These are phyloP conservation scores for Dictyostelium intermedium DNA, from an alignment of 78 protist species.

Conservation along the genomic window DNA sequence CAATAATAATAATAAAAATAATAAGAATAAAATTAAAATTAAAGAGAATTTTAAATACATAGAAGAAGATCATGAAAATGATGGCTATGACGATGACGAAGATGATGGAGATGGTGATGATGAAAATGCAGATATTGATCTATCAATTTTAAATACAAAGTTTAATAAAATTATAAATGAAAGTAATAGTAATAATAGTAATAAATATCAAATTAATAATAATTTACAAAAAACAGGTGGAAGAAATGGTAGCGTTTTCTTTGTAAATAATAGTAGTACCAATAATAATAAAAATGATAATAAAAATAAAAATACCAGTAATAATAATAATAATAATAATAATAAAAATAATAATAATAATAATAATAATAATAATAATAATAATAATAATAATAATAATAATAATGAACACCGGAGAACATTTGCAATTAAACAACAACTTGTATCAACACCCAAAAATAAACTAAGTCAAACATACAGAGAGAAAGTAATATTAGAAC, in stretches of 20 bases:
- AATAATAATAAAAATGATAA: not conserved
- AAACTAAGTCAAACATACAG: slow-evolving; percentile 25
- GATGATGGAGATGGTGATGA: not conserved
- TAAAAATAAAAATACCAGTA: not conserved
- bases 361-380: not conserved
- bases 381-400: not conserved
- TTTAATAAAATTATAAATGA: not conserved
- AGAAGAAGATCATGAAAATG: no score
- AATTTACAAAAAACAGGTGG: not conserved
- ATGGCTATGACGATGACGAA: not conserved
- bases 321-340: not conserved
- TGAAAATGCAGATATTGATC: slow-evolving; percentile 11
- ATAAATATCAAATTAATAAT: slow-evolving; percentile 21
- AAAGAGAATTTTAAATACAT: not conserved
- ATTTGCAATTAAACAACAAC: slow-evolving; percentile 55
- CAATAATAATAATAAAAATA: not conserved
- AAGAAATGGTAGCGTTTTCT: slow-evolving; percentile 46
- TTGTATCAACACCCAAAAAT: slow-evolving; percentile 48
- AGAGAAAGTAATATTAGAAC: slow-evolving; percentile 25
- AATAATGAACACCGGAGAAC: not conserved
- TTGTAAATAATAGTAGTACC: not conserved
- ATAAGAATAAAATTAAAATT: not conserved
- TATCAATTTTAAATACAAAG: not conserved
- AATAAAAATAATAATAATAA: not conserved
- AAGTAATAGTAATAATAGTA: not conserved